Evolutionary conservation across 2,329 filamentous ascomycete genomes (phyloP), one percentile per base, ranked within the genome.

Genomic region (Penicillium sp.): DNA sequence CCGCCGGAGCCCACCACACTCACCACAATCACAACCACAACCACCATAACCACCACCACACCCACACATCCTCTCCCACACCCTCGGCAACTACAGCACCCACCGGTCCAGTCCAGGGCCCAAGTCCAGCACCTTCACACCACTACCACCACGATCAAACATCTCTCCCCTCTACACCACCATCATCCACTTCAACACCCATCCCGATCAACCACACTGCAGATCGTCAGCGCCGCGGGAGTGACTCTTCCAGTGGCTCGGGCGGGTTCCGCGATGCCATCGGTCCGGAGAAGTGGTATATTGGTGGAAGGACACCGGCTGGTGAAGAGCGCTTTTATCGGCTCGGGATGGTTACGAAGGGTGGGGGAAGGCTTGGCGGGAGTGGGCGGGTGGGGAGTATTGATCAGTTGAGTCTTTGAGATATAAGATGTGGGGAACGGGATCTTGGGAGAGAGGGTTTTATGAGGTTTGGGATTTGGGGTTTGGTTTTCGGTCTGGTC

Each of bases 221-320:
- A 19, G 68, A 75, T 53, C 74, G 77, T 60, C 73, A 74, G 56
- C 70, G 79, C 29, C 72, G 79, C 43, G 79, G 78, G 19, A 80
- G 78, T 57, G 78, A 80, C 59, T 78, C 74, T 39, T 79, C 77
- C 21, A 78, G 70, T 45, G 76, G 76, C 19, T 79, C 75, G 2
- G 76, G 76, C 15, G 79, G 78, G 2, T 81, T 80, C 55, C 70
- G 77, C 8, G 79, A 81, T 65, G 75, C 76, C 0, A 58, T 79
- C 10, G 77, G 78, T 0, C 70, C 74, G 2, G 78, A 81, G 67
- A 81, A 80, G 61, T 81, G 79, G 79, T 81, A 80, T 66, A 78
- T 81, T 27, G 79, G 79, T 4, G 79, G 79, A 5, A 70, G 76
- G 36, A 80, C 76, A 23, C 72, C 76, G 11, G 71, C 66, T 16